These are phyloP conservation scores for Cucumis melo DNA, from an alignment of 306 rosid genomes.

Conservation along the genomic window DNA sequence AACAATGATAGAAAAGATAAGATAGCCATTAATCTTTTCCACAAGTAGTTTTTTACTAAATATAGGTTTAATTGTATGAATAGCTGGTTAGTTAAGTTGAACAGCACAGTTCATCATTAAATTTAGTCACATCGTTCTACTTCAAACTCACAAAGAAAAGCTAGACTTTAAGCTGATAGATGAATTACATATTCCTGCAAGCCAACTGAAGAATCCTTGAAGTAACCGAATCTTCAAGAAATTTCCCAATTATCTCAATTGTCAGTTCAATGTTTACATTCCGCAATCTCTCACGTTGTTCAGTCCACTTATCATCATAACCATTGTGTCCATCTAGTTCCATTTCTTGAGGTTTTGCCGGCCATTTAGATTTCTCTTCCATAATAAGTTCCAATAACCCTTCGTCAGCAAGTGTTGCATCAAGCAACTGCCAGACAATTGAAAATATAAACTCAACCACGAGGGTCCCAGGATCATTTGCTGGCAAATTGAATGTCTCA, in stretches of 20 bases:
- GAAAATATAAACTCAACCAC: constrained; percentile 78
- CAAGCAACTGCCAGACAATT: constrained; percentile 77
- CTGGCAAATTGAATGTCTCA: constrained; percentile 41
- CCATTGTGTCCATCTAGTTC: constrained; percentile 43
- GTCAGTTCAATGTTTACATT: constrained; percentile 52
- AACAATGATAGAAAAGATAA: not conserved
- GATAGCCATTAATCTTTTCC: not conserved
- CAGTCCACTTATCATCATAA: constrained; percentile 39
- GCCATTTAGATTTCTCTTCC: constrained; percentile 67
- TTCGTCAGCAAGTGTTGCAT: constrained; percentile 78
- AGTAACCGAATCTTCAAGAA: constrained; percentile 52
- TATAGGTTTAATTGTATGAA: not conserved
- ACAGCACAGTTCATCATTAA: not conserved
- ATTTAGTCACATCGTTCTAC: not conserved
- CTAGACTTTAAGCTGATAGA: not conserved
- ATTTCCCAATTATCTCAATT: constrained; percentile 65
- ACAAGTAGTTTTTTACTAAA: not conserved
- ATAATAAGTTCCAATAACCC: constrained; percentile 53
- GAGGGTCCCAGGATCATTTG: constrained; percentile 67
- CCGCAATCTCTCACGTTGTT: constrained; percentile 38
- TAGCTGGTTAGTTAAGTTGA: not conserved
- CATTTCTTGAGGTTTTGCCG: constrained; percentile 49
- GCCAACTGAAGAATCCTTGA: constrained; percentile 69
- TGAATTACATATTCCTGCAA: constrained; percentile 48
- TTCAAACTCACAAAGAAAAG: not conserved